These are phyloP conservation scores for Aureoboletus auriporus DNA, from an alignment of 768 basidiomycete species.

Conservation along the genomic window DNA sequence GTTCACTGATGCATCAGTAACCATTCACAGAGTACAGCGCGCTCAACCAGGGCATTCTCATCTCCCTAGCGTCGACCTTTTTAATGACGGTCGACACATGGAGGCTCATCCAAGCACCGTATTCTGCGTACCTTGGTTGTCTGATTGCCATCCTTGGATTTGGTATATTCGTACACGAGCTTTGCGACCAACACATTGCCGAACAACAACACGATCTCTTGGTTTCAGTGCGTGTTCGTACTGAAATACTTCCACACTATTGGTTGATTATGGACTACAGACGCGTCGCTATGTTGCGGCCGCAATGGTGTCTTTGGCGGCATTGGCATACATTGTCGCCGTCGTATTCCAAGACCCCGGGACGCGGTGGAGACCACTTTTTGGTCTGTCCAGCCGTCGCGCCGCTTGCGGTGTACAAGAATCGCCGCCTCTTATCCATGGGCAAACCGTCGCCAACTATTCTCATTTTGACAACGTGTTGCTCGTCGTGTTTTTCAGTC, in stretches of 20 bases:
- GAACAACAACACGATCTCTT: conserved; percentile 6
- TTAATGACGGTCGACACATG: conserved; percentile 10
- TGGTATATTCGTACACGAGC: background rate
- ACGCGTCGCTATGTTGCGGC: conserved; percentile 3
- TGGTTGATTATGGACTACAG: background rate
- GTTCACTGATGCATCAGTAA: background rate
- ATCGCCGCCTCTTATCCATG: conserved; percentile 17
- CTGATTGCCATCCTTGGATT: conserved; percentile 14
- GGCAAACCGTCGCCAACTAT: conserved; percentile 23
- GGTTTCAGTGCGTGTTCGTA: conserved; percentile 10
- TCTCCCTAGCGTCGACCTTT: conserved; percentile 5
- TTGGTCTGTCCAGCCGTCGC: conserved; percentile 1
- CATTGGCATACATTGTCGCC: conserved; percentile 5
- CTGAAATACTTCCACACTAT: background rate
- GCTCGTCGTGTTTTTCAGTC: conserved; percentile 49
- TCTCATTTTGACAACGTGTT: conserved; percentile 40
- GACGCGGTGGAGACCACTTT: background rate
- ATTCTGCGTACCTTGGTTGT: conserved; percentile 16
- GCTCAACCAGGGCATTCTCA: conserved; percentile 21
- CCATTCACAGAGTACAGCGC: conserved; percentile 28
- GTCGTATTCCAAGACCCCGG: background rate
- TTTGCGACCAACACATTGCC: background rate
- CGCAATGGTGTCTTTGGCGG: background rate
- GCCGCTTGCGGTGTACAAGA: conserved; percentile 15
- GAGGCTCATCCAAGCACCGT: conserved; percentile 1